A percentile compares a stretch with the other conserved stretches of the same genome.
Evolutionary conservation across 2,329 filamentous ascomycete genomes (phyloP).

Genomic region (Colletotrichum tropicicola): DNA sequence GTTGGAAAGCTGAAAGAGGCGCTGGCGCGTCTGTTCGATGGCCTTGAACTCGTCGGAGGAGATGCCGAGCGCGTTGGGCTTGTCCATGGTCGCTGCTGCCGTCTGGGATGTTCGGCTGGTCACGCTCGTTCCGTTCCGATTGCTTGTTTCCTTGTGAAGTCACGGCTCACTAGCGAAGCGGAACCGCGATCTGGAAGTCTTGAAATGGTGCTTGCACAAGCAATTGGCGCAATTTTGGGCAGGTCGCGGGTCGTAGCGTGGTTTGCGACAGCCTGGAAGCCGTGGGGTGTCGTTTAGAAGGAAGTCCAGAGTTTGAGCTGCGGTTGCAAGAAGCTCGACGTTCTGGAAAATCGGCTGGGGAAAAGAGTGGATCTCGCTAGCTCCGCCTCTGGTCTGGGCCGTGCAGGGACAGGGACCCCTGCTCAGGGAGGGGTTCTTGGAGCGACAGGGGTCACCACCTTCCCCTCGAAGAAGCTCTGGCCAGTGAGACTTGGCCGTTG

Average conservation of each 20-base stretch:
- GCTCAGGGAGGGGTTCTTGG: not conserved
- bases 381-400: not conserved
- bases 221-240: not conserved
- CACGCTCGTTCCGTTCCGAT: too few species aligned
- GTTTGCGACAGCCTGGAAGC: not conserved
- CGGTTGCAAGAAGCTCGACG: conserved; percentile 21
- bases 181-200: not conserved
- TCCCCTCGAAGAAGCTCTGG: not conserved
- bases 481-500: not conserved
- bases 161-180: too few species aligned
- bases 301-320: conserved; percentile 1
- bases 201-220: not conserved
- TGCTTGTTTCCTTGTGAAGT: too few species aligned
- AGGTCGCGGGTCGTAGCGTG: not conserved
- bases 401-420: conserved; percentile 9
- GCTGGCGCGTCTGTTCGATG: conserved; percentile 75
- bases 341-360: conserved; percentile 12
- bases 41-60: conserved; percentile 70
- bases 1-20: conserved; percentile 73
- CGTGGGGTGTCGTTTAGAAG: not conserved
- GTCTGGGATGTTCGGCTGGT: not conserved
- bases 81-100: conserved; percentile 8
- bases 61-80: conserved; percentile 50
- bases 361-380: not conserved
- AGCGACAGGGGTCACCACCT: not conserved